A percentile compares a stretch with the other conserved stretches of the same genome.
Evolutionary conservation across 768 basidiomycete genomes (phyloP).

Genomic region (Phanerodontia chrysosporium): DNA sequence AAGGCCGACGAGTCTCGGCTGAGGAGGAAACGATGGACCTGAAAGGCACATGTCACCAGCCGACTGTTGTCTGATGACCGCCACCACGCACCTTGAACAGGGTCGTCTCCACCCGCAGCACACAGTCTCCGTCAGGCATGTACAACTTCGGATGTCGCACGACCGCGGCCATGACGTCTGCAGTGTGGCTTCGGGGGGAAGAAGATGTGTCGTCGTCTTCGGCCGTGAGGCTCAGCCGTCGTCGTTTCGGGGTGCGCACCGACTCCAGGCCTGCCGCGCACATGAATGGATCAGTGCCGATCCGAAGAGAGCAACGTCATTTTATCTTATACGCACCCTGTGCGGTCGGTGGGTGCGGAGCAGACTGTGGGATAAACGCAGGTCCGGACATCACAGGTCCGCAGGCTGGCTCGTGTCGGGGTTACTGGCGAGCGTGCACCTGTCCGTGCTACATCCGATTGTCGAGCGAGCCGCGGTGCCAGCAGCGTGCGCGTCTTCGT

Average conservation of each 20-base stretch:
- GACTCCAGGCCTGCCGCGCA: not conserved
- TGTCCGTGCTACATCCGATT: too few species aligned
- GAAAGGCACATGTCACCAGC: slow-evolving; percentile 2
- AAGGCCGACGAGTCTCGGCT: slow-evolving; percentile 27
- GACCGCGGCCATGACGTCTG: not conserved
- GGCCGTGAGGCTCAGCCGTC: not conserved
- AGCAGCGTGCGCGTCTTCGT: too few species aligned
- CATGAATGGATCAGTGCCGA: too few species aligned
- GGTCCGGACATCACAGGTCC: too few species aligned
- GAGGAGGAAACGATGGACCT: slow-evolving; percentile 28
- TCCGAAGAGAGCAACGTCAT: too few species aligned
- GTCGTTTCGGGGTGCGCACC: not conserved
- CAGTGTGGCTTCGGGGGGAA: not conserved
- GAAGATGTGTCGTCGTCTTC: not conserved
- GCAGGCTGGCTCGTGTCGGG: too few species aligned
- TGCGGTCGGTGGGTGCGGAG: not conserved
- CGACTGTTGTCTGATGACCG: not conserved
- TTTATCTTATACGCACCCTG: not conserved
- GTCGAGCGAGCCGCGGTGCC: too few species aligned
- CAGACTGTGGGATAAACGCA: too few species aligned
- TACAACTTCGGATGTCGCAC: slow-evolving; percentile 53
- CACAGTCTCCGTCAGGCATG: slow-evolving; percentile 63
- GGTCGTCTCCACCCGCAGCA: slow-evolving; percentile 57
- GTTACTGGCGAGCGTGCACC: too few species aligned
- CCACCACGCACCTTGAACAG: slow-evolving; percentile 57